These are phyloP conservation scores for Camellia granthamiana DNA, from an alignment of 148 eudicot species.

Conservation along the genomic window DNA sequence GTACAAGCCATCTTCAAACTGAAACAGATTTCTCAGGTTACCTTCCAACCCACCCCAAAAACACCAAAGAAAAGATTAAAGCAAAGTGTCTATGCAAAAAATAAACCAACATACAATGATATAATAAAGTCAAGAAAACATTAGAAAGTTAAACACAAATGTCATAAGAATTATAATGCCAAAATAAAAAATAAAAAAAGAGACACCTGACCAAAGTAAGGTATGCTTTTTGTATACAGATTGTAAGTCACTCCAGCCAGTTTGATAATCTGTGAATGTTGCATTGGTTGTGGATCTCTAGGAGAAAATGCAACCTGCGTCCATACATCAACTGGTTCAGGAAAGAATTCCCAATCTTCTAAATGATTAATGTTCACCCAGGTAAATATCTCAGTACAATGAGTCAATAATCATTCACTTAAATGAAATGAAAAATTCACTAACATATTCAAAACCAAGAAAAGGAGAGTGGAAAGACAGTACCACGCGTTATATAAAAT, in stretches of 20 bases:
- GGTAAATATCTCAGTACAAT: not conserved
- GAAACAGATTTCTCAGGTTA: no score
- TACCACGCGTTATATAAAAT: not conserved
- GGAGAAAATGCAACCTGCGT: slow-evolving; percentile 42
- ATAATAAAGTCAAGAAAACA: not conserved
- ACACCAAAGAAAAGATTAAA: not conserved
- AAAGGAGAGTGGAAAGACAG: not conserved
- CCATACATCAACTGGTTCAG: slow-evolving; percentile 6
- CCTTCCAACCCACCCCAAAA: no score
- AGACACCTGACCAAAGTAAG: slow-evolving; percentile 49
- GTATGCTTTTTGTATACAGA: slow-evolving; percentile 43
- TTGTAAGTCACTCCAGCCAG: slow-evolving; percentile 46
- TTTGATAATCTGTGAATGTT: slow-evolving; percentile 32
- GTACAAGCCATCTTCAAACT: no score
- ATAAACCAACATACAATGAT: not conserved
- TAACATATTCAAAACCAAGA: not conserved
- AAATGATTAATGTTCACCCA: not conserved
- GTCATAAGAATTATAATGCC: not conserved
- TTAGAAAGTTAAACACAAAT: not conserved
- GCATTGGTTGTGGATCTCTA: slow-evolving; percentile 26
- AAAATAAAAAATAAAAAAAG: not conserved
- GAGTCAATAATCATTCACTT: not conserved
- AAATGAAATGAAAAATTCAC: not conserved
- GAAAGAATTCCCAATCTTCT: not conserved
- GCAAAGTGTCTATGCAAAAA: not conserved